Percentiles rank a stretch among this genome's conserved stretches.
These are phyloP conservation scores for Salvia rosmarinus DNA, from an alignment of 257 asterid genomes.

Conservation along the genomic window DNA sequence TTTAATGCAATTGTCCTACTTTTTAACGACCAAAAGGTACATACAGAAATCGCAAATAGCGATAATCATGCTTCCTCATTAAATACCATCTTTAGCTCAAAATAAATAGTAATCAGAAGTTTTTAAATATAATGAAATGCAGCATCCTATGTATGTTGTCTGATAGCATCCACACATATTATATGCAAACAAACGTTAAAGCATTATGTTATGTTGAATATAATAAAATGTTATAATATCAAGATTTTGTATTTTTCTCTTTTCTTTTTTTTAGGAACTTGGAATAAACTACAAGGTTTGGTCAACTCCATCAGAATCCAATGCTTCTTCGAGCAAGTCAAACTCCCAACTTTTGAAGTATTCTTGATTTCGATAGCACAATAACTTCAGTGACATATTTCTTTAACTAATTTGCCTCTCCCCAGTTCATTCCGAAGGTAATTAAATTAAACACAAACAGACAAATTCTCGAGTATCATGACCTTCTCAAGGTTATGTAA, in stretches of 20 bases:
- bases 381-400: slow-evolving; percentile 1
- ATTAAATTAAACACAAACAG: no score
- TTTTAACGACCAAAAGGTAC: slow-evolving; percentile 32
- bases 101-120: neutral
- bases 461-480: no score
- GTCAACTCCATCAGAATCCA: slow-evolving; percentile 42
- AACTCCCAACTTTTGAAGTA: slow-evolving; percentile 1
- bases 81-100: neutral
- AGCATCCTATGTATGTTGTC: neutral
- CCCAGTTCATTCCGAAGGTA: neutral
- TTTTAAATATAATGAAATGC: neutral
- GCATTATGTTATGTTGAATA: no score
- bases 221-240: no score
- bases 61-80: neutral
- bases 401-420: no score
- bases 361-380: slow-evolving; percentile 13
- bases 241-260: no score
- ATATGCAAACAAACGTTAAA: no score
- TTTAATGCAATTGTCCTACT: slow-evolving; percentile 33
- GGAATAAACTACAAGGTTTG: neutral
- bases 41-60: neutral
- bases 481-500: slow-evolving; percentile 20
- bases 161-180: neutral
- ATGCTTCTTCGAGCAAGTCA: slow-evolving; percentile 36
- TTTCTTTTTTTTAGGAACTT: no score